Evolutionary conservation across 768 basidiomycete genomes (phyloP).

Genomic region (Boletellus emodensis): DNA sequence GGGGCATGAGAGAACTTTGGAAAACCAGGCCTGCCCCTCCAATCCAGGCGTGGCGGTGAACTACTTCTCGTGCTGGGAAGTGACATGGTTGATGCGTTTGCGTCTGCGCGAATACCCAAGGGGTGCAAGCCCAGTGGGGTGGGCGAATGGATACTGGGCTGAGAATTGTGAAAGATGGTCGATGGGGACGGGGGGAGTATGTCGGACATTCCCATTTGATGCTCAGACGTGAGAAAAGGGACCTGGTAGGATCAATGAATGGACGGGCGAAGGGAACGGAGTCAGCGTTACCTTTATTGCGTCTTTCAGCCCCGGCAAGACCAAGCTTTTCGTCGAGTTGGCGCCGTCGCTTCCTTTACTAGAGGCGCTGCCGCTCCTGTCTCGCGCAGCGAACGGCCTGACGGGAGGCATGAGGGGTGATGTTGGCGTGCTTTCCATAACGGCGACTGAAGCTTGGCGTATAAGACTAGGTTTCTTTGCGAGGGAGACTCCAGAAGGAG

Average conservation of each 20-base stretch:
- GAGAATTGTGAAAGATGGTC: constrained; percentile 35
- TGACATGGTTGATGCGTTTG: constrained; percentile 38
- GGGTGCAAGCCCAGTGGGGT: constrained; percentile 34
- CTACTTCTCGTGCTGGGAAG: constrained; percentile 35
- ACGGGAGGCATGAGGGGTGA: constrained; percentile 41
- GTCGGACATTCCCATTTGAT: constrained; percentile 64
- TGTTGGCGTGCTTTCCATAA: constrained; percentile 46
- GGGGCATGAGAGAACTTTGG: constrained; percentile 28
- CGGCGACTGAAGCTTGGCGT: constrained; percentile 51
- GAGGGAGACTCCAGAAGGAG: constrained; percentile 10
- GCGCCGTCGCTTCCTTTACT: constrained; percentile 36
- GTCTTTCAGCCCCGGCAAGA: constrained; percentile 64
- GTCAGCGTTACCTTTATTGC: constrained; percentile 55
- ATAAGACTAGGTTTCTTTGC: constrained; percentile 37
- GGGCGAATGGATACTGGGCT: constrained; percentile 35
- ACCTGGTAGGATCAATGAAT: constrained; percentile 38
- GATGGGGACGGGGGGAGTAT: constrained; percentile 74
- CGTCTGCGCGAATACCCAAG: constrained; percentile 26
- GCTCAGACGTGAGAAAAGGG: constrained; percentile 63
- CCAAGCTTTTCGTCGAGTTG: constrained; percentile 27
- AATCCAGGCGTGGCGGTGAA: constrained; percentile 26
- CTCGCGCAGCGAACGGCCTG: constrained; percentile 44
- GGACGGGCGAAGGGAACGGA: neutral
- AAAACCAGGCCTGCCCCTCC: constrained; percentile 19
- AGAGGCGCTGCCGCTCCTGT: constrained; percentile 47